Conservation (phyloP, 2,329 filamentous ascomycete genomes). For the Xylaria arbuscula region DNA sequence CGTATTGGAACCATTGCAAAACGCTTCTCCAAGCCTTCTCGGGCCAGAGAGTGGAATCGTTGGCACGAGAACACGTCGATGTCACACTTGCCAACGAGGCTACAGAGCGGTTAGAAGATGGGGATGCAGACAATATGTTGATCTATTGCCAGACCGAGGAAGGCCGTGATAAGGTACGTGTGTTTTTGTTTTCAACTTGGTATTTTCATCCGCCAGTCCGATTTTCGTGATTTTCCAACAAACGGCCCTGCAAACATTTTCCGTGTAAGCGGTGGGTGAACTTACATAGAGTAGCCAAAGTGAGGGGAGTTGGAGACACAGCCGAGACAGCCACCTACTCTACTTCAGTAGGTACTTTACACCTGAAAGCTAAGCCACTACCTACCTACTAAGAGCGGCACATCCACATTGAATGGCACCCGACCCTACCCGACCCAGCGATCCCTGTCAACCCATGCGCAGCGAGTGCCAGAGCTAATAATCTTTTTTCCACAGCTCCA, state of each 20-base stretch:
- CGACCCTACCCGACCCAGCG: too few species aligned
- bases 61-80: slow-evolving; percentile 28
- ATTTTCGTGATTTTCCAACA: background rate
- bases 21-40: slow-evolving; percentile 13
- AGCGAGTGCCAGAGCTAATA: slow-evolving; percentile 23
- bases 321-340: too few species aligned
- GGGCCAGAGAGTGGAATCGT: background rate
- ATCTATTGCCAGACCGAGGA: slow-evolving; percentile 21
- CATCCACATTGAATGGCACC: too few species aligned
- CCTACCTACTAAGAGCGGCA: too few species aligned
- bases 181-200: background rate
- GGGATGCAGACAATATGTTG: slow-evolving; percentile 9
- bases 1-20: slow-evolving; percentile 10
- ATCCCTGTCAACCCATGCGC: slow-evolving; percentile 10
- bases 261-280: background rate
- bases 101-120: background rate
- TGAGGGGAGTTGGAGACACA: too few species aligned
- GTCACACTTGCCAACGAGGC: slow-evolving; percentile 14
- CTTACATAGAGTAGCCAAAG: too few species aligned
- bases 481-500: slow-evolving; percentile 32
- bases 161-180: slow-evolving; percentile 20
- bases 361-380: too few species aligned
- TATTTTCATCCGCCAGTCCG: too few species aligned
- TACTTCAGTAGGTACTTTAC: too few species aligned
- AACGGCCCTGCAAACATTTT: background rate